Percentiles rank a stretch among this genome's conserved stretches.
These are phyloP conservation scores for Cicer judaicum DNA, from an alignment of 306 rosid species.

Conservation along the genomic window DNA sequence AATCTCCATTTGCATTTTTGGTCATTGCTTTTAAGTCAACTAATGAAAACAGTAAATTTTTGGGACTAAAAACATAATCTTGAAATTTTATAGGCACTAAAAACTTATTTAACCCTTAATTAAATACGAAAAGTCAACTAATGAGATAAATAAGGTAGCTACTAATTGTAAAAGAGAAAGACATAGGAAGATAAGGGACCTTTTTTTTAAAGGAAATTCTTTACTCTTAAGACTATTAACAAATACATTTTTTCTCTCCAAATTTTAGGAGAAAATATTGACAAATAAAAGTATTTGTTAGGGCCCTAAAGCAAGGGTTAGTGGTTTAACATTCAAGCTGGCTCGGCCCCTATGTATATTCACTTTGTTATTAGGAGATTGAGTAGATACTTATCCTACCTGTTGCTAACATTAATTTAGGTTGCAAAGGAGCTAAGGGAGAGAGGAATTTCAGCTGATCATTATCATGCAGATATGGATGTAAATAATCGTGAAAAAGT, in stretches of 20 bases:
- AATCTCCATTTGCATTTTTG: too few relatives aligned
- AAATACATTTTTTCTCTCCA: background rate
- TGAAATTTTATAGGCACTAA: too few relatives aligned
- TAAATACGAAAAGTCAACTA: background rate
- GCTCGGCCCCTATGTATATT: constrained; percentile 19
- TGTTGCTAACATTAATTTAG: constrained; percentile 52
- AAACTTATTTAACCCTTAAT: background rate
- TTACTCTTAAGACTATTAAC: background rate
- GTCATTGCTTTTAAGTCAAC: too few relatives aligned
- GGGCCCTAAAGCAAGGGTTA: constrained; percentile 4
- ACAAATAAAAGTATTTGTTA: background rate
- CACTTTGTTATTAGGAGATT: constrained; percentile 15
- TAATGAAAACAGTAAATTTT: too few relatives aligned
- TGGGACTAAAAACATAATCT: too few relatives aligned
- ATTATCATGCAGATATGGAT: constrained; percentile 97
- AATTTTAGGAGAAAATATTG: background rate
- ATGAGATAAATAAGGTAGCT: background rate
- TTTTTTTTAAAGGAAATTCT: background rate
- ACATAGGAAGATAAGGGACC: background rate
- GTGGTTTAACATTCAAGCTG: background rate
- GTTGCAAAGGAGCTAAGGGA: constrained; percentile 87
- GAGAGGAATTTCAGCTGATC: constrained; percentile 81
- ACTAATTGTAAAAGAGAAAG: background rate
- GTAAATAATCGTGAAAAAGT: constrained; percentile 75
- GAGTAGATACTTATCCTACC: constrained; percentile 29